Evolutionary conservation across 208 protist genomes (phyloP).

Genomic region (Wallacemonas sp.): DNA sequence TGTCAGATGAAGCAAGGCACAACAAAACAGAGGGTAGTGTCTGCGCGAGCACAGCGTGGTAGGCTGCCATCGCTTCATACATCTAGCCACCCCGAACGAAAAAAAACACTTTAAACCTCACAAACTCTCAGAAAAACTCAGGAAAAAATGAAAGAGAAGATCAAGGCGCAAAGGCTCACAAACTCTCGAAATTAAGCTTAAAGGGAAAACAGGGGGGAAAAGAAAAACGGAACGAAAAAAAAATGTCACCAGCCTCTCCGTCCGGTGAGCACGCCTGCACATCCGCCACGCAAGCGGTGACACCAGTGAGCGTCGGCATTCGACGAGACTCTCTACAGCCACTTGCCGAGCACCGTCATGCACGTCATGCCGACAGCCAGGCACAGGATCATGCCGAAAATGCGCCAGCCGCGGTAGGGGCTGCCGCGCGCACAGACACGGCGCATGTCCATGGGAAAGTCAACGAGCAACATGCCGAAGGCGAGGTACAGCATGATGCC

Average conservation of each 20-base stretch:
- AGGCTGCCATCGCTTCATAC: background rate
- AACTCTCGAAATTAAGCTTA: constrained; percentile 3
- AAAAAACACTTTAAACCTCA: constrained; percentile 20
- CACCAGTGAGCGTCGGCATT: background rate
- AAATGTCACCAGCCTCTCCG: background rate
- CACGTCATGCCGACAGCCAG: constrained; percentile 44
- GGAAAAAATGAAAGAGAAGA: constrained; percentile 15
- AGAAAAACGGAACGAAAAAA: constrained; percentile 6
- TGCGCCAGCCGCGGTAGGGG: constrained; percentile 9
- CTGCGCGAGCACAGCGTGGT: no score
- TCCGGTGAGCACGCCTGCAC: background rate
- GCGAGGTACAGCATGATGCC: constrained; percentile 77
- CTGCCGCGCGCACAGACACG: constrained; percentile 17
- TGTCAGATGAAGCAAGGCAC: no score
- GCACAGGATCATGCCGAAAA: constrained; percentile 22
- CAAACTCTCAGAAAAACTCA: constrained; percentile 16
- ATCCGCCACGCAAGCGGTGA: background rate
- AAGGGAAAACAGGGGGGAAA: background rate
- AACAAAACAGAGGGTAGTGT: no score
- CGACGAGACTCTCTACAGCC: constrained; percentile 14
- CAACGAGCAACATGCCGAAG: constrained; percentile 56
- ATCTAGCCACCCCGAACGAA: constrained; percentile 22
- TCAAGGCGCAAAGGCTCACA: constrained; percentile 5
- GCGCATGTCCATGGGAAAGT: constrained; percentile 50
- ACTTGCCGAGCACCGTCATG: constrained; percentile 46